Percentiles rank a stretch among this genome's conserved stretches.
Evolutionary conservation across 192 early-diverging fungal genomes (phyloP).

Genomic region (Rhizophagus prolifer): DNA sequence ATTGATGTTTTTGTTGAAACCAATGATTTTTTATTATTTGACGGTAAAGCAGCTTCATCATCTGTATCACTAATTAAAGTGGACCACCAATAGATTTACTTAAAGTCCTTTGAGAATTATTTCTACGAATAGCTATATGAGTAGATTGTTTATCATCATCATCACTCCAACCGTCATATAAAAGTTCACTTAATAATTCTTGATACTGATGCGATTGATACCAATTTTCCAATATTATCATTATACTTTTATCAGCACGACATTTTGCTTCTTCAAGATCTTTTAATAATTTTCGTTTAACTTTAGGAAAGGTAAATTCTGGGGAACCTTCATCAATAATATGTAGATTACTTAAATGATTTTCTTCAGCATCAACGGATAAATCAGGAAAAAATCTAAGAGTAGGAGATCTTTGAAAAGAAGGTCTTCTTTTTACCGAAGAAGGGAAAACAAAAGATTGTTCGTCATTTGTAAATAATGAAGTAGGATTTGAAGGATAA

Average conservation of each 20-base stretch:
- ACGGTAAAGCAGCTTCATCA: conserved; percentile 10
- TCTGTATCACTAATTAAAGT: conserved; percentile 26
- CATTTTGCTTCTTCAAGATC: conserved; percentile 29
- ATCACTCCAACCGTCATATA: conserved; percentile 31
- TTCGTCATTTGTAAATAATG: conserved; percentile 26
- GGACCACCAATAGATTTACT: not conserved
- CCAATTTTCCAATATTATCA: conserved; percentile 21
- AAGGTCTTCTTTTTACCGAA: conserved; percentile 17
- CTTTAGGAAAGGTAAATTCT: conserved; percentile 28
- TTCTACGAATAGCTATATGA: conserved; percentile 10
- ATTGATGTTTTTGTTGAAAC: not conserved
- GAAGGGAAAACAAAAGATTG: conserved; percentile 11
- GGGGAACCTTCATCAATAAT: conserved; percentile 28
- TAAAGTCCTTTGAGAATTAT: conserved; percentile 13
- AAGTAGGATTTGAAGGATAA: conserved; percentile 18
- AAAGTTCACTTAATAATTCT: conserved; percentile 26
- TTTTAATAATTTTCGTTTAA: conserved; percentile 31
- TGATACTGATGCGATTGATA: conserved; percentile 28
- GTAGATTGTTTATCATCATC: conserved; percentile 24
- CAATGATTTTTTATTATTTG: not conserved
- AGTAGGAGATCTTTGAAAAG: conserved; percentile 25
- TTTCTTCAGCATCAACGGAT: conserved; percentile 26
- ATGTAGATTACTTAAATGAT: conserved; percentile 28
- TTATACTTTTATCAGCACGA: conserved; percentile 17
- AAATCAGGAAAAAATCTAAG: conserved; percentile 28